Evolutionary conservation across 75 land plant genomes (phyloP), one percentile per base, ranked within the genome.

Genomic region (Pinus tabuliformis): DNA sequence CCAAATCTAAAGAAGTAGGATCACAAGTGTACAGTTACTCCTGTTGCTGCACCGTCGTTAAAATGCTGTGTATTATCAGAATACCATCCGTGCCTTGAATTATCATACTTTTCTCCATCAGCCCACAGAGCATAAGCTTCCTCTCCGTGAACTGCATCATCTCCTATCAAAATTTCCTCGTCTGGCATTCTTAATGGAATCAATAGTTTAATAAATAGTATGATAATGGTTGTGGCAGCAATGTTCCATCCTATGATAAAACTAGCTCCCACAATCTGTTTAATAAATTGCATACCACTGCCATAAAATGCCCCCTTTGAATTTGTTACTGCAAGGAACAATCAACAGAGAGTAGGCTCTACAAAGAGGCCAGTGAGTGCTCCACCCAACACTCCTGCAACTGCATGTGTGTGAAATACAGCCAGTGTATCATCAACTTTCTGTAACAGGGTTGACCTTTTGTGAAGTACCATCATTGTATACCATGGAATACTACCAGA

Each of bases 401-500:
- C 91, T 3, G 90, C 90, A 57, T 88, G 92, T 49, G 92, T 90
- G 84, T 90, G 92, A 84, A 90, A 90, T 13, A 88, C 90, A 33
- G 83, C 90, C 78, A 88, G 78, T 21, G 92, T 90, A 81, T 90
- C 92, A 70, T 90, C 92, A 24, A 90, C 89, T 80, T 88, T 84
- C 65, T 91, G 94, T 18, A 93, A 83, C 45, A 86, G 45, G 33
- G 75, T 30, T 18, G 79, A 87, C 61, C 85, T 87, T 75, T 89
- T 93, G 77, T 89, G 91, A n/a, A 93, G 79, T 33, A 89, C 70
- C 96, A 93, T 93, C 95, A 93, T 91, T 52, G 96, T 83, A 73
- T 75, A 86, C 96, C 96, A 93, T 22, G 95, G 95, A 30, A 93
- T 81, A 75, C 84, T 86, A 12, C 95, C 95, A 7, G 95, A 81